Percentiles rank a stretch among this genome's conserved stretches.
Conservation (phyloP, 352 stramenopile species). For the Phytopythium chamaehyphon region DNA sequence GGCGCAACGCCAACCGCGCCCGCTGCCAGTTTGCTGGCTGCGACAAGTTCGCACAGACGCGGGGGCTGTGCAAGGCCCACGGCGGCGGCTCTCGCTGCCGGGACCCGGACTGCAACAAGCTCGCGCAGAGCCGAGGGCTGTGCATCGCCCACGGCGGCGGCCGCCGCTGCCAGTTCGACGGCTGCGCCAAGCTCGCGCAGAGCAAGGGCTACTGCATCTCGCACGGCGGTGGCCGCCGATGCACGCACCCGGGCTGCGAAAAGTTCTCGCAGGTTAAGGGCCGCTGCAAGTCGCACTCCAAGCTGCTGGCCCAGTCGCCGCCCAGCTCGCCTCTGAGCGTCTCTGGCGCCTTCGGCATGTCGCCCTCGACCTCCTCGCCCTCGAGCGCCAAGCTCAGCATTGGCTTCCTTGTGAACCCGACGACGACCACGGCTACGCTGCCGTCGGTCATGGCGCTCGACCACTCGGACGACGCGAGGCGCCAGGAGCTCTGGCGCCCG, state of each 20-base stretch:
- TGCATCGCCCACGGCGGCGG: slow-evolving; percentile 80
- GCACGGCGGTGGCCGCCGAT: slow-evolving; percentile 71
- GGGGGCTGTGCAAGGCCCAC: slow-evolving; percentile 80
- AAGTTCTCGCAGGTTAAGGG: slow-evolving; percentile 89
- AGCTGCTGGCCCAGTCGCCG: slow-evolving; percentile 35
- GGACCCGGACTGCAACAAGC: slow-evolving; percentile 72
- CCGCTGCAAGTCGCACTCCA: slow-evolving; percentile 84
- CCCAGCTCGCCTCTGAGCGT: slow-evolving; percentile 17
- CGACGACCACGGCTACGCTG: slow-evolving; percentile 11
- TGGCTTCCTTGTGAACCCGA: slow-evolving; percentile 53
- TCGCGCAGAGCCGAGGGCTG: slow-evolving; percentile 68
- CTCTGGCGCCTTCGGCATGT: slow-evolving; percentile 15
- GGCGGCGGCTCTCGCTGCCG: slow-evolving; percentile 78
- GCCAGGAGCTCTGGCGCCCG: slow-evolving; percentile 12
- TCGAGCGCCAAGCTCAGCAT: slow-evolving; percentile 44
- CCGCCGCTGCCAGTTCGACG: slow-evolving; percentile 64
- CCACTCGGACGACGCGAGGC: slow-evolving; percentile 6
- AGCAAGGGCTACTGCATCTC: slow-evolving; percentile 82
- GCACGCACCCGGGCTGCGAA: slow-evolving; percentile 66
- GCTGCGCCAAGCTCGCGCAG: slow-evolving; percentile 72
- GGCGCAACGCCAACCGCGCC: slow-evolving; percentile 68
- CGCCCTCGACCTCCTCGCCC: slow-evolving; percentile 23
- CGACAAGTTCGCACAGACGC: slow-evolving; percentile 84
- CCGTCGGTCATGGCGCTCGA: slow-evolving; percentile 8
- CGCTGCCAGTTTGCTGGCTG: slow-evolving; percentile 69